Conservation (phyloP, 1,284 basidiomycete genomes). For the Naganishia cerealis region DNA sequence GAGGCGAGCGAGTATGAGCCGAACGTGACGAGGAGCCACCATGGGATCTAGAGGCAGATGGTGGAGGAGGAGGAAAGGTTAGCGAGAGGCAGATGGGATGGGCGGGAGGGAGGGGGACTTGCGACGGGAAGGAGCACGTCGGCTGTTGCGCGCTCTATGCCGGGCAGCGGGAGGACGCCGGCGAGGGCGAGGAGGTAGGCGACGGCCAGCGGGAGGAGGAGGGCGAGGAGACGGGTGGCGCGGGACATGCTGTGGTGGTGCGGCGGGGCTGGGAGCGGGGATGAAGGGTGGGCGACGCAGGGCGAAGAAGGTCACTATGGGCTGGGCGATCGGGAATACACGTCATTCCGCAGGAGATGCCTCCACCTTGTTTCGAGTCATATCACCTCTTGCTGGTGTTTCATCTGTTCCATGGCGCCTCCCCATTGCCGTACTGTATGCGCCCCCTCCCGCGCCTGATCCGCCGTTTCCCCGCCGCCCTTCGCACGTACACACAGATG, state of each 20-base stretch:
- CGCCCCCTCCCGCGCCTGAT: too few relatives aligned
- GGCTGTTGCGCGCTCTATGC: constrained; percentile 56
- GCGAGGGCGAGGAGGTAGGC: constrained; percentile 63
- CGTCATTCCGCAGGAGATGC: too few relatives aligned
- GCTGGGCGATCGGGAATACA: too few relatives aligned
- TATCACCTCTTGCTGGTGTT: too few relatives aligned
- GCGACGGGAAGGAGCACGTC: constrained; percentile 65
- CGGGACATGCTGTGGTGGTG: constrained; percentile 59
- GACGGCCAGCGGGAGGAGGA: constrained; percentile 56
- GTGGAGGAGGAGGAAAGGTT: neutral
- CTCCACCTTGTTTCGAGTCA: too few relatives aligned
- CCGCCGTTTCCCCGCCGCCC: neutral
- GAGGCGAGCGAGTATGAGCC: constrained; percentile 72
- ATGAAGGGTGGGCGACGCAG: neutral
- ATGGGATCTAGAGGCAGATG: constrained; percentile 61
- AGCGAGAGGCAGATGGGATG: neutral
- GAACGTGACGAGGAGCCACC: constrained; percentile 73
- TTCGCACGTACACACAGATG: neutral
- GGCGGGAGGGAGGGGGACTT: constrained; percentile 37
- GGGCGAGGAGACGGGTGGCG: constrained; percentile 60
- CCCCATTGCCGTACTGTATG: too few relatives aligned
- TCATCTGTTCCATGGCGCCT: too few relatives aligned
- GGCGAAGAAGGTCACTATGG: neutral
- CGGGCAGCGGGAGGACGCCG: constrained; percentile 61
- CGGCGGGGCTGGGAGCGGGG: neutral